phyloP scores from a whole-genome alignment of 2,329 filamentous ascomycete species.

The Microthyrium microscopicum region DNA sequence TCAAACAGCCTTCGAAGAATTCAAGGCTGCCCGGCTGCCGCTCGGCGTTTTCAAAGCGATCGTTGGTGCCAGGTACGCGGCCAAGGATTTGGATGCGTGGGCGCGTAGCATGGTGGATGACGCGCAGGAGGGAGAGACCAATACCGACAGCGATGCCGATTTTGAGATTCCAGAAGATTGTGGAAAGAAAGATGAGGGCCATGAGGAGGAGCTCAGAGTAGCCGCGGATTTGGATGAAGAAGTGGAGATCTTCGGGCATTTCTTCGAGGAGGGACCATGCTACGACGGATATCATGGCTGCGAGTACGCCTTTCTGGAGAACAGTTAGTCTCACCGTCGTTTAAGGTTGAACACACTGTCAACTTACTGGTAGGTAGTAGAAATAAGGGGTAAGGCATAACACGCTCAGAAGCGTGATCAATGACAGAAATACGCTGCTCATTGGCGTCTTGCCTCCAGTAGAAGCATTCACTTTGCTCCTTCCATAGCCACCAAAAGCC shows the following conservation, averaged over 20 bases:
- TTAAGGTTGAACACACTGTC: neutral
- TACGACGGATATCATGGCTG: conserved; percentile 86
- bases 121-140: conserved; percentile 72
- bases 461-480: conserved; percentile 86
- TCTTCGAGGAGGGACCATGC: conserved; percentile 92
- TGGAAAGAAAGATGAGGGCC: conserved; percentile 76
- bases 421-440: conserved; percentile 72
- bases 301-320: conserved; percentile 73
- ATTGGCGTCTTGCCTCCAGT: conserved; percentile 88
- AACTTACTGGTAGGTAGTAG: conserved; percentile 79
- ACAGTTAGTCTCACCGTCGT: neutral
- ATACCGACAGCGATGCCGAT: conserved; percentile 90
- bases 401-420: conserved; percentile 69
- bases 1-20: conserved; percentile 79
- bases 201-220: conserved; percentile 79
- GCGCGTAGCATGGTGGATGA: conserved; percentile 79
- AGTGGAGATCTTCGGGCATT: conserved; percentile 76
- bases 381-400: conserved; percentile 77
- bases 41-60: conserved; percentile 74
- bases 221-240: conserved; percentile 73
- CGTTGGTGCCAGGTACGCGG: conserved; percentile 59
- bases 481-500: conserved; percentile 87
- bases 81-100: conserved; percentile 93
- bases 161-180: conserved; percentile 88
- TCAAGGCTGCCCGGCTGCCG: conserved; percentile 57